phyloP scores from a whole-genome alignment of 176 grass and related monocot genomes.

The Phoenix dactylifera region DNA sequence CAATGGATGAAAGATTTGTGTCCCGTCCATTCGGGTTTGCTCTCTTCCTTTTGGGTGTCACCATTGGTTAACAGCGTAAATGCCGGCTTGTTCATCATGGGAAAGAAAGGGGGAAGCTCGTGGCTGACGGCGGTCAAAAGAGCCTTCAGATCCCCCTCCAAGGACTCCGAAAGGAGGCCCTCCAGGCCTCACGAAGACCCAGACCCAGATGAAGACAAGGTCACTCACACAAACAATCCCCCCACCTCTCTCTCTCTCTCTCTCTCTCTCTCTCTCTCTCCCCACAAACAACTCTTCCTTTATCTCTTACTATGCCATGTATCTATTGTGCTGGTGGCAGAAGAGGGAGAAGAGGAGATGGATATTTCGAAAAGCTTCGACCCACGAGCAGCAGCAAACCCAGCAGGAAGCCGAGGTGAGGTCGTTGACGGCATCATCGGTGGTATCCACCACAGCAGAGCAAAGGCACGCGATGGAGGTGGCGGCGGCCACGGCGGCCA shows the following conservation, averaged over 20 bases:
- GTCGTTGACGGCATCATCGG: not conserved
- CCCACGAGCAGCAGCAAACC: constrained; percentile 21
- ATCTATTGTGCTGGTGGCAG: constrained; percentile 10
- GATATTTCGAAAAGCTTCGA: constrained; percentile 56
- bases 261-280: too few relatives aligned
- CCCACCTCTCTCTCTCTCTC: too few relatives aligned
- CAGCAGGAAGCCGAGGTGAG: not conserved
- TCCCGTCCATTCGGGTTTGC: too few relatives aligned
- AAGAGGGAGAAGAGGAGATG: constrained; percentile 77
- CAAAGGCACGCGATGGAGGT: constrained; percentile 69
- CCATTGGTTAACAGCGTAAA: too few relatives aligned
- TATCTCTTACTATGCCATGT: not conserved
- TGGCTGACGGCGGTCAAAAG: constrained; percentile 96
- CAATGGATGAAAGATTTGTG: too few relatives aligned
- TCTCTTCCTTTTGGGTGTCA: too few relatives aligned
- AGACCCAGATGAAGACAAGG: constrained; percentile 28
- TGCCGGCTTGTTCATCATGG: constrained; percentile 29
- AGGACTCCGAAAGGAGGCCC: constrained; percentile 46
- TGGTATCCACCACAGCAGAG: constrained; percentile 15
- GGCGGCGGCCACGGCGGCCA: too few relatives aligned
- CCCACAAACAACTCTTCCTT: not conserved
- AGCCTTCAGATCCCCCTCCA: constrained; percentile 85
- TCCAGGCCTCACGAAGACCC: constrained; percentile 24
- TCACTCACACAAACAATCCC: not conserved
- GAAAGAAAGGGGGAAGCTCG: constrained; percentile 74